Percentiles rank a stretch among this genome's conserved stretches.
phyloP scores from a whole-genome alignment of 202 grass and related monocot genomes.

The Zoysia matrella region DNA sequence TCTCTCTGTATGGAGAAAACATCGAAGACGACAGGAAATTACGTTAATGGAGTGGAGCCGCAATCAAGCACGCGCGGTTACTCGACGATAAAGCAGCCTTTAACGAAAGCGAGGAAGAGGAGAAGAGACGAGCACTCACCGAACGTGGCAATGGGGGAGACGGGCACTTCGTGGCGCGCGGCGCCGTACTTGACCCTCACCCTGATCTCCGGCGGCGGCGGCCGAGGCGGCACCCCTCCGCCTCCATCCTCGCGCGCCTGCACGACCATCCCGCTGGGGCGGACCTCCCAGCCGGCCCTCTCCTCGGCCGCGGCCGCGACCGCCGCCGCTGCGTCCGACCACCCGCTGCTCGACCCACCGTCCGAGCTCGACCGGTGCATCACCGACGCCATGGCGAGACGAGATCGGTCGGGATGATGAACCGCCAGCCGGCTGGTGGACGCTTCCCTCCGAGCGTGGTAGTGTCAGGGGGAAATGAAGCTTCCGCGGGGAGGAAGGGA shows the following conservation, averaged over 20 bases:
- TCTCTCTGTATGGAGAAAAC: not conserved
- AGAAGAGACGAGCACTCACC: conserved; percentile 52
- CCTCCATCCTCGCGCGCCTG: conserved; percentile 56
- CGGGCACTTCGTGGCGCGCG: conserved; percentile 64
- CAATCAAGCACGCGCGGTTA: conserved; percentile 12
- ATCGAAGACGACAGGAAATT: not conserved
- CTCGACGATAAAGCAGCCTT: conserved; percentile 18
- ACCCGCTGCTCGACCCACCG: conserved; percentile 87
- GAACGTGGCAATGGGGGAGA: conserved; percentile 84
- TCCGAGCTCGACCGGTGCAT: conserved; percentile 83
- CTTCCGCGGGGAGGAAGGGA: conserved; percentile 31
- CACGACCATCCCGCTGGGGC: conserved; percentile 87
- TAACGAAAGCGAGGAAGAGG: not conserved
- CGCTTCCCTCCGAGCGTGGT: not conserved
- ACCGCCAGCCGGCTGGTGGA: no score
- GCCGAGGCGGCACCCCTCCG: conserved; percentile 33
- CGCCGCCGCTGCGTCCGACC: conserved; percentile 63
- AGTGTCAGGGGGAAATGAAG: not conserved
- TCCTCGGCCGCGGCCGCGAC: conserved; percentile 38
- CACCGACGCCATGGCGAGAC: conserved; percentile 49
- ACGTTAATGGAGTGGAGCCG: conserved; percentile 13
- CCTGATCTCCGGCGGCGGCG: conserved; percentile 64
- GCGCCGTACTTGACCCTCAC: conserved; percentile 67
- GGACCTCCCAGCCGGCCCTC: conserved; percentile 68
- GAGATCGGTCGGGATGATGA: no score